These are phyloP conservation scores for Salix suchowensis DNA, from an alignment of 345 rosid species.

Conservation along the genomic window DNA sequence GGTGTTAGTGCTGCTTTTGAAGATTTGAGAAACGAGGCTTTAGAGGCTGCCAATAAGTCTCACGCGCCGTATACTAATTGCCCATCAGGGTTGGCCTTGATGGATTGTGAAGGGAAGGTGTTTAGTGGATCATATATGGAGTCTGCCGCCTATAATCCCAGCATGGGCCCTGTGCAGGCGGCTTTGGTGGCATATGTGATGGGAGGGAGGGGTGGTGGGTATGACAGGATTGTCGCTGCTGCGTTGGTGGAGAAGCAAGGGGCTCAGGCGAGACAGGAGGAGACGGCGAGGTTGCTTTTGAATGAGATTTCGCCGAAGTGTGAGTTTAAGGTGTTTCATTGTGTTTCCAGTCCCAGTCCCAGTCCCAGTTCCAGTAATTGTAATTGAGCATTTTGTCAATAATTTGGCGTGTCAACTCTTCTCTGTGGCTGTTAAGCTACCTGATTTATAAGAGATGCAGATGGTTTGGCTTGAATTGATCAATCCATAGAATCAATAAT, in stretches of 20 bases:
- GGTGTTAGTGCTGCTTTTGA: neutral
- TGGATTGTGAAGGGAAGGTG: slow-evolving; percentile 71
- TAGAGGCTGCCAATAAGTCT: slow-evolving; percentile 75
- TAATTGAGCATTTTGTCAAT: neutral
- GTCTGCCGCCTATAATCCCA: slow-evolving; percentile 93
- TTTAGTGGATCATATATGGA: slow-evolving; percentile 79
- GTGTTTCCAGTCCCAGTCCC: slow-evolving; percentile 12
- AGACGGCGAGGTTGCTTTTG: slow-evolving; percentile 60
- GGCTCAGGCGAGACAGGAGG: slow-evolving; percentile 62
- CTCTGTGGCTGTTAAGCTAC: neutral
- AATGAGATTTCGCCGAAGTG: slow-evolving; percentile 63
- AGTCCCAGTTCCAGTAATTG: too few species aligned
- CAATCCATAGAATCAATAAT: neutral
- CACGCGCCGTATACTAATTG: slow-evolving; percentile 86
- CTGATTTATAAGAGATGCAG: neutral
- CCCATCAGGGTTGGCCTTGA: slow-evolving; percentile 80
- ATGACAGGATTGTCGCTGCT: slow-evolving; percentile 63
- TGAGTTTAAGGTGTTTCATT: slow-evolving; percentile 62
- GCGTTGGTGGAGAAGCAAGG: slow-evolving; percentile 77
- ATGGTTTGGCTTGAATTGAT: neutral
- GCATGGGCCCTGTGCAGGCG: slow-evolving; percentile 91
- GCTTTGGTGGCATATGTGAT: slow-evolving; percentile 76
- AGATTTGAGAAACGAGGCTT: slow-evolving; percentile 42
- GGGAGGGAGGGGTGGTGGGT: slow-evolving; percentile 60
- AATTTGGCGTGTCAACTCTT: neutral